Conservation (phyloP, 2,329 filamentous ascomycete genomes). For the Trichoderma aggressivum region DNA sequence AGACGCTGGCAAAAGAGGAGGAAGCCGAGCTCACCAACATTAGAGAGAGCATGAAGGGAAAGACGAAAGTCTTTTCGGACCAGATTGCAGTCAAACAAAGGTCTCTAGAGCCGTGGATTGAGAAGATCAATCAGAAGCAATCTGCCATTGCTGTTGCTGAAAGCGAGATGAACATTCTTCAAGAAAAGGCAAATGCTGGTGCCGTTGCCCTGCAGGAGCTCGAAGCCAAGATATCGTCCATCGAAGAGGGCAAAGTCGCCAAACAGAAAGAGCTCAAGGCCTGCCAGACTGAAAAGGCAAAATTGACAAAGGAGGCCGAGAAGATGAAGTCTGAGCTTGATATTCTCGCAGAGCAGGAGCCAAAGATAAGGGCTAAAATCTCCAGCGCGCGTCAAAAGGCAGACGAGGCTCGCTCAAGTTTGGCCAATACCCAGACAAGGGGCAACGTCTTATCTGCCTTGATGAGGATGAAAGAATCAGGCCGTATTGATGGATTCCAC, state of each 20-base stretch:
- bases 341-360: conserved; percentile 72
- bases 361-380: conserved; percentile 76
- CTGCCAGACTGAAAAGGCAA: conserved; percentile 68
- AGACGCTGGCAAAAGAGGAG: conserved; percentile 71
- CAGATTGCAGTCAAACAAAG: conserved; percentile 91
- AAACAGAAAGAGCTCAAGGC: conserved; percentile 75
- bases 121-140: conserved; percentile 94
- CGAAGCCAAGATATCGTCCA: conserved; percentile 70
- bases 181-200: conserved; percentile 84
- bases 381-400: conserved; percentile 91
- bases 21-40: conserved; percentile 81
- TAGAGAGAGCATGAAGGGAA: conserved; percentile 84
- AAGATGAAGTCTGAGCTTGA: conserved; percentile 70
- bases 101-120: conserved; percentile 91
- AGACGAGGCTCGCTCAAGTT: conserved; percentile 87
- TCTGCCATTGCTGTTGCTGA: conserved; percentile 92
- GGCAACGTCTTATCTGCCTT: conserved; percentile 88
- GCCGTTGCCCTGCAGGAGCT: conserved; percentile 80
- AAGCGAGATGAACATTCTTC: conserved; percentile 87
- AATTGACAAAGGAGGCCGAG: conserved; percentile 70
- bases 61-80: conserved; percentile 91
- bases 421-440: conserved; percentile 86
- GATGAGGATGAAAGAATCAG: conserved; percentile 93
- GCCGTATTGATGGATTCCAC: conserved; percentile 95
- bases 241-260: conserved; percentile 65